Evolutionary conservation across 176 grass and related monocot species (phyloP).

Genomic region (Raddia distichophylla): DNA sequence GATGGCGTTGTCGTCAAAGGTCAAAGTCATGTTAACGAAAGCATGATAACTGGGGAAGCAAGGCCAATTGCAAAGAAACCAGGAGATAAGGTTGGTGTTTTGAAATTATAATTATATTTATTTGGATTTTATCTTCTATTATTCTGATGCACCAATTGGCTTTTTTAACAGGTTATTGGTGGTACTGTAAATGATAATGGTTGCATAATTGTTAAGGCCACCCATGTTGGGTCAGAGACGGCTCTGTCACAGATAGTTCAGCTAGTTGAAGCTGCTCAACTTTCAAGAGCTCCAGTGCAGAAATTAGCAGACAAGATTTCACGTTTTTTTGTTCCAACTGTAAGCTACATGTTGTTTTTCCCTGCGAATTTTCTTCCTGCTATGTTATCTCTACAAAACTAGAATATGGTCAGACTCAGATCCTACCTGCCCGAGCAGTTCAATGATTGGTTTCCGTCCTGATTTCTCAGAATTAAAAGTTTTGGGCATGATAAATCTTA

Average conservation of each 20-base stretch:
- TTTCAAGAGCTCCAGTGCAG: constrained; percentile 94
- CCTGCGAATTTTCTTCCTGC: constrained; percentile 23
- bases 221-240: constrained; percentile 94
- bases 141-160: constrained; percentile 35
- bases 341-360: constrained; percentile 49
- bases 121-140: constrained; percentile 23
- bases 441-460: constrained; percentile 3
- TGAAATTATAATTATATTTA: constrained; percentile 2
- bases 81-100: constrained; percentile 77
- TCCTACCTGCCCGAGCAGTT: constrained; percentile 1
- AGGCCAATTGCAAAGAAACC: constrained; percentile 88
- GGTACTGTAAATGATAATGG: constrained; percentile 98
- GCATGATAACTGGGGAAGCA: constrained; percentile 99
- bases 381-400: constrained; percentile 3
- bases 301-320: constrained; percentile 93
- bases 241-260: constrained; percentile 98
- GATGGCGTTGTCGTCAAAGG: constrained; percentile 94
- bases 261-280: constrained; percentile 96
- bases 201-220: constrained; percentile 91
- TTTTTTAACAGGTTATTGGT: constrained; percentile 77
- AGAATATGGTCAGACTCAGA: constrained; percentile 18
- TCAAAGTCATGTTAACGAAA: constrained; percentile 97
- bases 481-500: background rate
- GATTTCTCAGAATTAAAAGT: constrained; percentile 2
- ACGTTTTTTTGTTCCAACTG: constrained; percentile 89